These are phyloP conservation scores for Cercospora sesami DNA, from an alignment of 2,329 filamentous ascomycete species.

Conservation along the genomic window DNA sequence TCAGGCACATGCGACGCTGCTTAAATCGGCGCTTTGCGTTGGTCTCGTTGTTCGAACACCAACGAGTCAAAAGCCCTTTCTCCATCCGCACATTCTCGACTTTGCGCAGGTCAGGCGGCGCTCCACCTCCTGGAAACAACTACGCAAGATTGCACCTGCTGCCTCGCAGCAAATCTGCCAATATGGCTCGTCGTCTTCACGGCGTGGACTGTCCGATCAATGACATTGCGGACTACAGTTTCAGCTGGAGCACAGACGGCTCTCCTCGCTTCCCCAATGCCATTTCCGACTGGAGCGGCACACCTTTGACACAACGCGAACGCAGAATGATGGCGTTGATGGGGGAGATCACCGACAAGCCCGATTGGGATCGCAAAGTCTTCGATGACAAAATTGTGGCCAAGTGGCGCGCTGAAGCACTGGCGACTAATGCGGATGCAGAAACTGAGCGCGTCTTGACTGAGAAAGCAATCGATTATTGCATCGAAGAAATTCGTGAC, in stretches of 20 bases:
- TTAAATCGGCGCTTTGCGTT: background rate
- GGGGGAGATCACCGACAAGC: slow-evolving; percentile 37
- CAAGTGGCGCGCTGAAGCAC: slow-evolving; percentile 33
- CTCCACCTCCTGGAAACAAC: background rate
- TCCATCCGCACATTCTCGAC: background rate
- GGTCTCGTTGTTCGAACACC: background rate
- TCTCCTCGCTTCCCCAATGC: slow-evolving; percentile 28
- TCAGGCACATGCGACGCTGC: background rate
- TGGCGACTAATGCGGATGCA: slow-evolving; percentile 5
- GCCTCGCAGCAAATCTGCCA: background rate
- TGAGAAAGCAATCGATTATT: slow-evolving; percentile 34
- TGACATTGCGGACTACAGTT: slow-evolving; percentile 13
- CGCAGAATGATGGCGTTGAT: slow-evolving; percentile 36
- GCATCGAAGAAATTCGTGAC: slow-evolving; percentile 42
- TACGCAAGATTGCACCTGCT: background rate
- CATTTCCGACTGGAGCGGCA: slow-evolving; percentile 25
- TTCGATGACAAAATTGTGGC: slow-evolving; percentile 33
- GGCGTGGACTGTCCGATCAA: slow-evolving; percentile 18
- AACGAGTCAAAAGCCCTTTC: background rate
- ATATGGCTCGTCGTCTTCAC: slow-evolving; percentile 8
- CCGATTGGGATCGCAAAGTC: slow-evolving; percentile 35
- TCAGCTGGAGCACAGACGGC: background rate
- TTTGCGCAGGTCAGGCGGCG: background rate
- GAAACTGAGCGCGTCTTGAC: slow-evolving; percentile 20
- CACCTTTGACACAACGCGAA: slow-evolving; percentile 29